These are phyloP conservation scores for Globisporangium takayamanum DNA, from an alignment of 352 stramenopile genomes.

Conservation along the genomic window DNA sequence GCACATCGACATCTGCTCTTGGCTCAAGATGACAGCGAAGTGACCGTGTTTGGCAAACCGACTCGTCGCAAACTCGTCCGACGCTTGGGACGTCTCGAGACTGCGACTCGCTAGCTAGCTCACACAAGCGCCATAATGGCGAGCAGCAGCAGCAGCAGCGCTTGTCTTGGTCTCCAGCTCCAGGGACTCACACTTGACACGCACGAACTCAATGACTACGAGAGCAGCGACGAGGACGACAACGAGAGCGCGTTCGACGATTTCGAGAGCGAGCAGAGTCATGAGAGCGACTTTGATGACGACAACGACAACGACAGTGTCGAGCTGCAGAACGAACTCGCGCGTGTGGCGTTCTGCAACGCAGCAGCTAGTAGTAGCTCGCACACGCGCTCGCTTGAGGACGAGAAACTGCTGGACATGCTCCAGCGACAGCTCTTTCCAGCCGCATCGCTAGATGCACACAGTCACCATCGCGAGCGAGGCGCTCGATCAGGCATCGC, in stretches of 20 bases:
- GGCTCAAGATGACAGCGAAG: too few species aligned
- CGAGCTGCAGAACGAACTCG: slow-evolving; percentile 14
- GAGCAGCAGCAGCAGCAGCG: too few species aligned
- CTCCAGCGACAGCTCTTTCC: slow-evolving; percentile 15
- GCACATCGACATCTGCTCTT: too few species aligned
- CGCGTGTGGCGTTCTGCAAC: slow-evolving; percentile 3
- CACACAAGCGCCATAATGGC: too few species aligned
- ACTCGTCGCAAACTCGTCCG: too few species aligned
- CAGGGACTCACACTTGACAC: too few species aligned
- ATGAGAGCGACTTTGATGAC: background rate
- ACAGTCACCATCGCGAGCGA: background rate
- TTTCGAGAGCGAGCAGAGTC: slow-evolving; percentile 3
- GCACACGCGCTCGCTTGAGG: background rate
- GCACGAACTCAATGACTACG: slow-evolving; percentile 12
- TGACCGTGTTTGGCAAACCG: too few species aligned
- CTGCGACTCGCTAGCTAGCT: too few species aligned
- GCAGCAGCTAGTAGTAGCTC: background rate
- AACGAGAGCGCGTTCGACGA: slow-evolving; percentile 10
- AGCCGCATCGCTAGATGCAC: slow-evolving; percentile 1
- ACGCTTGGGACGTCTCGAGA: too few species aligned
- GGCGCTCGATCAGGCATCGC: too few species aligned
- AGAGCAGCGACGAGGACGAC: slow-evolving; percentile 14
- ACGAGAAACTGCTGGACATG: slow-evolving; percentile 8
- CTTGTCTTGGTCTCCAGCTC: too few species aligned
- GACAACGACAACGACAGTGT: slow-evolving; percentile 3